Evolutionary conservation across 2,329 filamentous ascomycete genomes (phyloP).

Genomic region (Phyllosticta ampelicida): DNA sequence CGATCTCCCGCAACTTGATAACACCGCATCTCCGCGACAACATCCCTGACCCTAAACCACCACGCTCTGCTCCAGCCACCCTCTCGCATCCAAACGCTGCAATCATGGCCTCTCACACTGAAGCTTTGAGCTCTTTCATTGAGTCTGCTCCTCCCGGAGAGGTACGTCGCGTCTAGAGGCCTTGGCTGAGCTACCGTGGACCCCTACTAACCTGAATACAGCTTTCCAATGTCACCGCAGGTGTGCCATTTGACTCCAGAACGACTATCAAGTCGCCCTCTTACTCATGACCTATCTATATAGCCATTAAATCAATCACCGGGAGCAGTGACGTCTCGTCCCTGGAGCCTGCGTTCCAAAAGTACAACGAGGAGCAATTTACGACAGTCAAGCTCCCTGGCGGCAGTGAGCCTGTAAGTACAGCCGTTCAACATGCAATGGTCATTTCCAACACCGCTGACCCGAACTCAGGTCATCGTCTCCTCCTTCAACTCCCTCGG

Average conservation of each 20-base stretch:
- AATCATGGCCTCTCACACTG: conserved; percentile 25
- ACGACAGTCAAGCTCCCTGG: conserved; percentile 81
- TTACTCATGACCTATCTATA: conserved; percentile 1
- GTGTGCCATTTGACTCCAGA: conserved; percentile 36
- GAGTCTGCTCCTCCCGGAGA: conserved; percentile 93
- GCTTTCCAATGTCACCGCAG: conserved; percentile 81
- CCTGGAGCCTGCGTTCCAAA: conserved; percentile 74
- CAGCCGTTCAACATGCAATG: neutral
- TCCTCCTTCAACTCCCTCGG: conserved; percentile 78
- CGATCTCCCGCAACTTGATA: conserved; percentile 14
- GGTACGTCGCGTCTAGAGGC: conserved; percentile 43
- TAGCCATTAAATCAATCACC: conserved; percentile 85
- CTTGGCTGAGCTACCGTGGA: conserved; percentile 4
- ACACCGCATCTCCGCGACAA: conserved; percentile 5
- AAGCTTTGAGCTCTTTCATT: conserved; percentile 61
- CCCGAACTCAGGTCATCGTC: conserved; percentile 51
- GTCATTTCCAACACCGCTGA: neutral
- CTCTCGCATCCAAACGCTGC: neutral
- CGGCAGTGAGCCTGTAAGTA: conserved; percentile 60
- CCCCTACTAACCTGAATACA: conserved; percentile 31
- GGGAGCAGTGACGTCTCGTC: conserved; percentile 56
- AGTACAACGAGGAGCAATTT: conserved; percentile 95
- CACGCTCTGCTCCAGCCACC: neutral
- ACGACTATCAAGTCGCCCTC: neutral
- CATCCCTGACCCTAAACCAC: conserved; percentile 1